These are phyloP conservation scores for Prunus yedoensis DNA, from an alignment of 331 rosid species.

Conservation along the genomic window DNA sequence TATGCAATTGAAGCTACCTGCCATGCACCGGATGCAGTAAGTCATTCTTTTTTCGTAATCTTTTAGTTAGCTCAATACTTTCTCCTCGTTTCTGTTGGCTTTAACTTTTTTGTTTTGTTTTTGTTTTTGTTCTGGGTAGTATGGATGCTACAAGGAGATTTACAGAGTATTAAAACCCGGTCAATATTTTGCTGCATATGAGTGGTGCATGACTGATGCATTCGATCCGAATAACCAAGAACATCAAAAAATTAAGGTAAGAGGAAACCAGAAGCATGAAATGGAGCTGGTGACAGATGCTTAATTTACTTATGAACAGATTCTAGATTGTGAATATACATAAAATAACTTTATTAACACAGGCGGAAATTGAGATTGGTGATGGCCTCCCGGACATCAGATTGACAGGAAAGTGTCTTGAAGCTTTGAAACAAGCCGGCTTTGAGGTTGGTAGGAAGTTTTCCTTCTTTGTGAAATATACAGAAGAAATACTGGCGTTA, in stretches of 20 bases:
- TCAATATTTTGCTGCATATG: conserved; percentile 88
- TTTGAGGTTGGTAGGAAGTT: conserved; percentile 57
- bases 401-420: conserved; percentile 72
- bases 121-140: conserved; percentile 38
- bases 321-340: background rate
- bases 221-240: conserved; percentile 74
- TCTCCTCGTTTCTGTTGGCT: conserved; percentile 5
- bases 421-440: conserved; percentile 91
- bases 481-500: background rate
- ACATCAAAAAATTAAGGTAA: conserved; percentile 82
- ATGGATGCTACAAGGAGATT: conserved; percentile 92
- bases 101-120: conserved; percentile 26
- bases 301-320: background rate
- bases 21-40: conserved; percentile 90
- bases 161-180: conserved; percentile 93
- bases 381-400: conserved; percentile 98
- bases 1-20: conserved; percentile 95
- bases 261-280: conserved; percentile 4
- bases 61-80: background rate
- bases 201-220: conserved; percentile 93
- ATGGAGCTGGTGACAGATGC: background rate
- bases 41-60: conserved; percentile 13
- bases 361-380: conserved; percentile 94
- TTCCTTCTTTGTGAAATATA: background rate
- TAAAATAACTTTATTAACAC: conserved; percentile 11